These are phyloP conservation scores for Brassica incana DNA, from an alignment of 345 rosid genomes.

Conservation along the genomic window DNA sequence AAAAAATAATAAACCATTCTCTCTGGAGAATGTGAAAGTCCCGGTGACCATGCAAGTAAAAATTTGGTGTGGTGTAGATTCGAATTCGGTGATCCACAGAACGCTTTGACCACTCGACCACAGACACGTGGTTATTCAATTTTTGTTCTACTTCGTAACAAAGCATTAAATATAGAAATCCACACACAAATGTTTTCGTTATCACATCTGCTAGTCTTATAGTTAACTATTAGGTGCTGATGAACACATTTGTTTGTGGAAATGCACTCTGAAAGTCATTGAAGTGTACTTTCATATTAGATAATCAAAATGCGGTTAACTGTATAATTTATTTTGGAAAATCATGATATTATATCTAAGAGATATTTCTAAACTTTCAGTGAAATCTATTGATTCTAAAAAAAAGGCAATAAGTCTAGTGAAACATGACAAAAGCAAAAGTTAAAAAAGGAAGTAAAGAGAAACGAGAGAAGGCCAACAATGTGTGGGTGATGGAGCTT, in stretches of 20 bases:
- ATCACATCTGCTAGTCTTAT: too few relatives aligned
- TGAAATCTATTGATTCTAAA: not conserved
- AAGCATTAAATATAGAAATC: too few relatives aligned
- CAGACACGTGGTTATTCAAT: too few relatives aligned
- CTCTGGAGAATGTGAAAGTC: too few relatives aligned
- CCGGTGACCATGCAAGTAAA: too few relatives aligned
- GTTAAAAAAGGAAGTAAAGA: constrained; percentile 23
- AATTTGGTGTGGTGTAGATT: too few relatives aligned
- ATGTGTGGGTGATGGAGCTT: constrained; percentile 32
- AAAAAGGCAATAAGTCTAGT: constrained; percentile 26
- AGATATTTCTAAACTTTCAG: not conserved
- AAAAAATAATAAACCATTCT: too few relatives aligned
- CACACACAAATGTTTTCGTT: too few relatives aligned
- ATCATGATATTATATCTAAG: not conserved
- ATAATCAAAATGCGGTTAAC: not conserved
- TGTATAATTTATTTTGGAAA: not conserved
- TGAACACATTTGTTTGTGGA: not conserved
- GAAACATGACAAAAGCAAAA: constrained; percentile 35
- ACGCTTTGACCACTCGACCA: too few relatives aligned
- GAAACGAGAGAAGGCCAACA: constrained; percentile 16
- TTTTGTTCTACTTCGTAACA: too few relatives aligned
- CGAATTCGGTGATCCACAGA: too few relatives aligned
- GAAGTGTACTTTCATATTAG: not conserved
- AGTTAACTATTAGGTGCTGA: too few relatives aligned
- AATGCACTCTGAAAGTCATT: not conserved